Conservation (phyloP, 108 stramenopile species). For the Parmales sp. region DNA sequence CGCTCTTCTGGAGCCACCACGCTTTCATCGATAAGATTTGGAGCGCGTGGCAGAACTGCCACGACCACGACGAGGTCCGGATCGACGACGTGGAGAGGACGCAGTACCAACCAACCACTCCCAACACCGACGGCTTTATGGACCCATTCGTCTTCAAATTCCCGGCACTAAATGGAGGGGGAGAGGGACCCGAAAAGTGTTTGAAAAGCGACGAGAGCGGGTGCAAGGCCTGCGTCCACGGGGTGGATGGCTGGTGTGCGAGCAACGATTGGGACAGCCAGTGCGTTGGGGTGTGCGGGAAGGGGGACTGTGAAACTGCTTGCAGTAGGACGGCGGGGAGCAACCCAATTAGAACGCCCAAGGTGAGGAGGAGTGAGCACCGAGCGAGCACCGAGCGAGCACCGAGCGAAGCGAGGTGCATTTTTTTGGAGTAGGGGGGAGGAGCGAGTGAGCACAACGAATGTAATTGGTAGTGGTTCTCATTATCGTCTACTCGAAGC, state of each 20-base stretch:
- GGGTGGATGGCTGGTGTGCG: background rate
- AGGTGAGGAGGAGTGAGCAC: no score
- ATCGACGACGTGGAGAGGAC: background rate
- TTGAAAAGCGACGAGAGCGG: background rate
- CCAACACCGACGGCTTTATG: background rate
- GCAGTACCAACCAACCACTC: background rate
- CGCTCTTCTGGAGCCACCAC: conserved; percentile 4
- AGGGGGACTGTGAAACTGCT: no score
- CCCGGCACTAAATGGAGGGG: background rate
- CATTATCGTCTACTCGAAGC: no score
- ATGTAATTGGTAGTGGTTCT: no score
- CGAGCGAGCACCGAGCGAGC: no score
- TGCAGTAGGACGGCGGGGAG: no score
- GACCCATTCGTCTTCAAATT: background rate
- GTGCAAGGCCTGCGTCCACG: background rate
- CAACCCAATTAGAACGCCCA: no score
- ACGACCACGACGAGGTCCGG: conserved; percentile 8
- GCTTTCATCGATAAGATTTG: conserved; percentile 8
- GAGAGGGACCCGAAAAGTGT: conserved; percentile 1
- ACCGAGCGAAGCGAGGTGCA: no score
- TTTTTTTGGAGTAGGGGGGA: no score
- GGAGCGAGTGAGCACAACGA: no score
- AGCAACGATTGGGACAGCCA: background rate
- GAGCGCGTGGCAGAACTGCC: conserved; percentile 14
- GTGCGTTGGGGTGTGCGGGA: background rate